phyloP scores from a whole-genome alignment of 108 stramenopile species.

The Nitzschia inconspicua region DNA sequence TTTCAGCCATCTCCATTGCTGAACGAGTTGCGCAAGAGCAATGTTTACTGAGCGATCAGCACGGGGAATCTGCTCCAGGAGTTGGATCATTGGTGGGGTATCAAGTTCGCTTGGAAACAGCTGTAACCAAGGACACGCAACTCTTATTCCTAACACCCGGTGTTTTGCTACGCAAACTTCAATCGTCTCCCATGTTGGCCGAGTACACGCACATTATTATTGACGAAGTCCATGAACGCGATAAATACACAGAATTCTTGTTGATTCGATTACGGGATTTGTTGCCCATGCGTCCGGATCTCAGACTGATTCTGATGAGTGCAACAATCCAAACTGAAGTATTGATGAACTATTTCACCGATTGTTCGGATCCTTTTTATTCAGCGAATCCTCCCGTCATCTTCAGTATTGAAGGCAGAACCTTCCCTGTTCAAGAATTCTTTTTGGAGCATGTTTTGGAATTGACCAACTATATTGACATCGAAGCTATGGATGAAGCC shows the following conservation, averaged over 20 bases:
- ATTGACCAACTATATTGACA: slow-evolving; percentile 55
- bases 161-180: slow-evolving; percentile 80
- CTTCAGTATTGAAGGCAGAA: slow-evolving; percentile 78
- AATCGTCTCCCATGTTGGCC: slow-evolving; percentile 36
- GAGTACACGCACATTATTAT: slow-evolving; percentile 86
- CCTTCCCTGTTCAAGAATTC: slow-evolving; percentile 76
- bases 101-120: slow-evolving; percentile 75
- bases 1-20: slow-evolving; percentile 77
- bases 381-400: slow-evolving; percentile 42
- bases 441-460: slow-evolving; percentile 72
- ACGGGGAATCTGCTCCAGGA: slow-evolving; percentile 10
- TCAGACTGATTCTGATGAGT: slow-evolving; percentile 74
- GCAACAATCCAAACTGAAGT: slow-evolving; percentile 67
- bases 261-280: slow-evolving; percentile 85
- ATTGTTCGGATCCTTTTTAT: slow-evolving; percentile 29
- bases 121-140: slow-evolving; percentile 58
- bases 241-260: slow-evolving; percentile 88
- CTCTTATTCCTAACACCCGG: slow-evolving; percentile 89
- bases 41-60: slow-evolving; percentile 25
- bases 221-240: slow-evolving; percentile 95
- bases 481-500: slow-evolving; percentile 27
- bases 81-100: slow-evolving; percentile 64
- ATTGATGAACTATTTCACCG: slow-evolving; percentile 58
- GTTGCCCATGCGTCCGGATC: slow-evolving; percentile 55
- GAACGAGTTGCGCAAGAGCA: slow-evolving; percentile 80